Evolutionary conservation across 2,329 filamentous ascomycete species (phyloP).

Genomic region (Aspergillus quadrilineatus): DNA sequence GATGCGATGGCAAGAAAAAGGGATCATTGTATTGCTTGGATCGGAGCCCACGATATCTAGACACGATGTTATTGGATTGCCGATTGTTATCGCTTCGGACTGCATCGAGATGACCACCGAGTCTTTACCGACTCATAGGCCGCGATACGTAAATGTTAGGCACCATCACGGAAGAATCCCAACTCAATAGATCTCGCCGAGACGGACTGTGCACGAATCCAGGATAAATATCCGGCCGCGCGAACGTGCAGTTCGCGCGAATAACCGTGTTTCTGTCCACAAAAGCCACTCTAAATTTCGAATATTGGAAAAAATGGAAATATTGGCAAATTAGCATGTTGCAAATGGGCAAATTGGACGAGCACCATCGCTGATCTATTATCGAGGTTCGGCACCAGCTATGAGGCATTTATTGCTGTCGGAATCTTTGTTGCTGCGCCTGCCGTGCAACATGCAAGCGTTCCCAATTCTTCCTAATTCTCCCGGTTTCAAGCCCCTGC

Average conservation of each 20-base stretch:
- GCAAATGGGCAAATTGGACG: background rate
- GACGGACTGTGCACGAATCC: background rate
- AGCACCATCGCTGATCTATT: background rate
- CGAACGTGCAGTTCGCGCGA: too few relatives aligned
- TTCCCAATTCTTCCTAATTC: slow-evolving; percentile 9
- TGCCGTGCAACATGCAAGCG: background rate
- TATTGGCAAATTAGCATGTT: too few relatives aligned
- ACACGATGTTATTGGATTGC: background rate
- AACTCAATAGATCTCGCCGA: background rate
- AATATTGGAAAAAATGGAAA: too few relatives aligned
- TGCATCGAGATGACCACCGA: too few relatives aligned
- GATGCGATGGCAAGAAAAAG: background rate
- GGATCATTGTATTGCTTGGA: background rate
- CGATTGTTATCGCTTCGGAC: background rate
- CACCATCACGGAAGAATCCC: background rate
- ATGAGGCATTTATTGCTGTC: slow-evolving; percentile 8
- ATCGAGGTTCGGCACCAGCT: background rate
- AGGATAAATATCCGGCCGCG: background rate
- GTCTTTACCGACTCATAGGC: too few relatives aligned
- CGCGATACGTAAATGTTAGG: too few relatives aligned
- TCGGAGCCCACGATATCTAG: background rate
- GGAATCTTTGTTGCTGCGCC: background rate
- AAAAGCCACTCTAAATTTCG: background rate
- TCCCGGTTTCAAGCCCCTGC: slow-evolving; percentile 12
- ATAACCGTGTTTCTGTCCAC: too few relatives aligned